These are phyloP conservation scores for Puccinia hordei DNA, from an alignment of 1,284 basidiomycete species.

Conservation along the genomic window DNA sequence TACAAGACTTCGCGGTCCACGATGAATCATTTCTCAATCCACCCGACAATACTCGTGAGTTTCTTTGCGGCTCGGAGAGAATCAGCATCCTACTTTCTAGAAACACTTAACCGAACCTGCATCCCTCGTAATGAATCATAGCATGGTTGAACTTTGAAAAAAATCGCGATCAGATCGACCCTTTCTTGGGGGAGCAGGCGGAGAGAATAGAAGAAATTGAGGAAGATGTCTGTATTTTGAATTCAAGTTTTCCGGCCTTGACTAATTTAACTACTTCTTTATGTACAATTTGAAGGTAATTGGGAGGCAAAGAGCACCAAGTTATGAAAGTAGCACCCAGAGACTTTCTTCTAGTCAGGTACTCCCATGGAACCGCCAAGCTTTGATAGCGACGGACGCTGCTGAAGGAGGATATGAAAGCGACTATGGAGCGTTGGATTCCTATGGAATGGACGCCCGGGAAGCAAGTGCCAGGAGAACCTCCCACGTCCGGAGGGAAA, in stretches of 20 bases:
- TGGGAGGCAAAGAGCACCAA: constrained; percentile 44
- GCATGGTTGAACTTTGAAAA: constrained; percentile 39
- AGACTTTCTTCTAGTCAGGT: constrained; percentile 12
- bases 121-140: neutral
- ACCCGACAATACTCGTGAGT: constrained; percentile 11
- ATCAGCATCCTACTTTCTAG: neutral
- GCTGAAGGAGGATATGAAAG: constrained; percentile 18
- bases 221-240: constrained; percentile 25
- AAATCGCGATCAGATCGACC: constrained; percentile 1
- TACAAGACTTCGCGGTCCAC: neutral
- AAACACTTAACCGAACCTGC: neutral
- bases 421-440: constrained; percentile 18
- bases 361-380: constrained; percentile 40
- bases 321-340: constrained; percentile 35
- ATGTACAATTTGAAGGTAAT: constrained; percentile 21
- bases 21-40: neutral
- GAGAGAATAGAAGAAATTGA: constrained; percentile 46
- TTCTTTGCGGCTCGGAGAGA: neutral
- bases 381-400: neutral
- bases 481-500: constrained; percentile 33
- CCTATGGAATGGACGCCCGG: constrained; percentile 13
- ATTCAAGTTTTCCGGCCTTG: neutral
- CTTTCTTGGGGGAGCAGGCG: constrained; percentile 6
- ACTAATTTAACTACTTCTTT: neutral
- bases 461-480: constrained; percentile 30